These are phyloP conservation scores for Amanita muscaria DNA, from an alignment of 768 basidiomycete species.

Conservation along the genomic window DNA sequence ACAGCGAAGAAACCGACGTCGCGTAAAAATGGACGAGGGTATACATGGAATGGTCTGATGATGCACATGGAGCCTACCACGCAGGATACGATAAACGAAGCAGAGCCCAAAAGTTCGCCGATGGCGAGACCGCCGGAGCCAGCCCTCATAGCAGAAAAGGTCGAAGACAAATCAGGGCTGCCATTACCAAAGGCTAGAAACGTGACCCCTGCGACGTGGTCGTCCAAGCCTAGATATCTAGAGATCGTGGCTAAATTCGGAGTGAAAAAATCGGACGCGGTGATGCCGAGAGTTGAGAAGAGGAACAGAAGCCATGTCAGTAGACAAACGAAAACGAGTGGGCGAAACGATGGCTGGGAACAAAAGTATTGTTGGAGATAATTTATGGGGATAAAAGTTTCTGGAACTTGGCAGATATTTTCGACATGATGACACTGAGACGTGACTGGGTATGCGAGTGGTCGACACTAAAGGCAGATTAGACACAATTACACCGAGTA, in stretches of 20 bases:
- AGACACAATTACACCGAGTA: slow-evolving; percentile 5
- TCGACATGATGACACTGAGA: slow-evolving; percentile 62
- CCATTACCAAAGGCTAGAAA: slow-evolving; percentile 97
- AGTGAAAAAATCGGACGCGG: slow-evolving; percentile 95
- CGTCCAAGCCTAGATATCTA: slow-evolving; percentile 75
- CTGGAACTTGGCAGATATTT: slow-evolving; percentile 44
- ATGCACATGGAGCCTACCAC: slow-evolving; percentile 98
- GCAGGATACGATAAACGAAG: slow-evolving; percentile 91
- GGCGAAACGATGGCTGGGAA: slow-evolving; percentile 42
- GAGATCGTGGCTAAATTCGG: slow-evolving; percentile 92
- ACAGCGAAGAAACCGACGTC: slow-evolving; percentile 93
- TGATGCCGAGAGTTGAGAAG: slow-evolving; percentile 92
- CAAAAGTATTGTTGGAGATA: slow-evolving; percentile 73
- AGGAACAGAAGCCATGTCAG: slow-evolving; percentile 82
- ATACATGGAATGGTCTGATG: slow-evolving; percentile 88
- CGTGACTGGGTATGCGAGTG: slow-evolving; percentile 40
- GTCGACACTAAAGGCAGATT: slow-evolving; percentile 46
- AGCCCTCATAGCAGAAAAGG: slow-evolving; percentile 85
- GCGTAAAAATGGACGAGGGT: slow-evolving; percentile 73
- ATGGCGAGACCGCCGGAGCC: slow-evolving; percentile 85
- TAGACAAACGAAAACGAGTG: slow-evolving; percentile 53
- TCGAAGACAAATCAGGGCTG: slow-evolving; percentile 93
- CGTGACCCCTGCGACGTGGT: slow-evolving; percentile 93
- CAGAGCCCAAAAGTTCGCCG: slow-evolving; percentile 92
- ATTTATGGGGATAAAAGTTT: slow-evolving; percentile 60